phyloP scores from a whole-genome alignment of 306 rosid species.

The Hylodesmum podocarpum region DNA sequence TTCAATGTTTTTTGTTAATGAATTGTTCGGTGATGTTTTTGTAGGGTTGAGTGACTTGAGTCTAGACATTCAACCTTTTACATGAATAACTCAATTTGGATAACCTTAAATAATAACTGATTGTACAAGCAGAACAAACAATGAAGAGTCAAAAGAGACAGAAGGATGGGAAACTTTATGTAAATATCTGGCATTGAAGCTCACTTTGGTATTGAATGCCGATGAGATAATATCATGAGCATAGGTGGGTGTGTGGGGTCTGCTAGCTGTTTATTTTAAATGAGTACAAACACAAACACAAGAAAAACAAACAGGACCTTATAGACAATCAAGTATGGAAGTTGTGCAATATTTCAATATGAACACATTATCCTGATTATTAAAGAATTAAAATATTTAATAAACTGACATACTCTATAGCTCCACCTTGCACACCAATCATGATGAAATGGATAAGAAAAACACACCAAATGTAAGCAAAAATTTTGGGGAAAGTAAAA shows the following conservation, averaged over 20 bases:
- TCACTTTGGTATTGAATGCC: conserved; percentile 7
- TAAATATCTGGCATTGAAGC: conserved; percentile 7
- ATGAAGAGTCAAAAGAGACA: background rate
- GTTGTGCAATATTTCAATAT: background rate
- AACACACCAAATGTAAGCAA: no score
- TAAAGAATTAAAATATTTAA: background rate
- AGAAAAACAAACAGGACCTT: background rate
- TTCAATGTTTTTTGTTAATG: no score
- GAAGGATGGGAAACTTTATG: background rate
- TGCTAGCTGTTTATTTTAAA: conserved; percentile 15
- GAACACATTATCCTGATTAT: conserved; percentile 5
- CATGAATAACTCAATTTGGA: background rate
- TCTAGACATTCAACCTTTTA: no score
- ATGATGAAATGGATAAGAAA: no score
- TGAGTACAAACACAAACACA: background rate
- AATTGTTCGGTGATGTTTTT: no score
- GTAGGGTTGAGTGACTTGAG: no score
- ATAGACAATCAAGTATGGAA: background rate
- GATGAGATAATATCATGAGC: background rate
- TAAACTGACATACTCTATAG: conserved; percentile 71
- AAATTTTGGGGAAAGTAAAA: no score
- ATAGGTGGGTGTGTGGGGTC: conserved; percentile 1
- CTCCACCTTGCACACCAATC: conserved; percentile 94
- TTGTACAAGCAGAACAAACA: conserved; percentile 1
- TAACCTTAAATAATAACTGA: conserved; percentile 2